Evolutionary conservation across 2,329 filamentous ascomycete species (phyloP).

Genomic region (Coniochaeta sp.): DNA sequence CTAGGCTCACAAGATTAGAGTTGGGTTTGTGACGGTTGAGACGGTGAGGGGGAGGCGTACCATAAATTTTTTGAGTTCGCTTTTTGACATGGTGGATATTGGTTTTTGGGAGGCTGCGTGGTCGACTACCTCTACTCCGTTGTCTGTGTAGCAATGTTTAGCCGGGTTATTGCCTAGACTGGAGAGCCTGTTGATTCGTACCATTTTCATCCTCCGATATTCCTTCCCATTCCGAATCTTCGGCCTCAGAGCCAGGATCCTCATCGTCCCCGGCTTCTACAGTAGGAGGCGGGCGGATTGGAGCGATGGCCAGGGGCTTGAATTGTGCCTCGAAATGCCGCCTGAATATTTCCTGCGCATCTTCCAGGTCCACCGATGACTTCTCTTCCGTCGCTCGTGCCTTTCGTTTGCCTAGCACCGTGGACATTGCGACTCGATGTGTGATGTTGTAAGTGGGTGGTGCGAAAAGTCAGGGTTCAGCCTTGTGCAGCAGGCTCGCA

Average conservation of each 20-base stretch:
- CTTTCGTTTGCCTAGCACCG: slow-evolving; percentile 2
- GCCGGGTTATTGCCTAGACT: too few species aligned
- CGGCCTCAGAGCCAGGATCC: slow-evolving; percentile 15
- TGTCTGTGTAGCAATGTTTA: slow-evolving; percentile 4
- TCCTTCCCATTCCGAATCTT: slow-evolving; percentile 47
- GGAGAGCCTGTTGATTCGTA: background rate
- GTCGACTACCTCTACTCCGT: slow-evolving; percentile 53
- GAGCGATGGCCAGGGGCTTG: slow-evolving; percentile 50
- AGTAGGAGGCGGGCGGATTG: slow-evolving; percentile 10
- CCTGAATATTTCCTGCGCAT: slow-evolving; percentile 68
- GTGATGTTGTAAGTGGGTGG: background rate
- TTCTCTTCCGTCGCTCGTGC: slow-evolving; percentile 1
- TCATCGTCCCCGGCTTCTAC: slow-evolving; percentile 23
- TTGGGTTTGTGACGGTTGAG: slow-evolving; percentile 4
- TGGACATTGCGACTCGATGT: background rate
- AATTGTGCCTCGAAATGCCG: slow-evolving; percentile 86
- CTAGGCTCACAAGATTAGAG: slow-evolving; percentile 18
- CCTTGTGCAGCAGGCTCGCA: too few species aligned
- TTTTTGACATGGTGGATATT: slow-evolving; percentile 47
- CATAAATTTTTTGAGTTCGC: slow-evolving; percentile 74
- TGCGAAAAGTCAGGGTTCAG: too few species aligned
- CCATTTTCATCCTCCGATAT: slow-evolving; percentile 45
- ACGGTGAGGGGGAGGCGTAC: slow-evolving; percentile 22
- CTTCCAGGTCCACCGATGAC: slow-evolving; percentile 25
- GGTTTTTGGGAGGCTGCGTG: slow-evolving; percentile 36